Base-by-base conservation (phyloP, 495 filamentous ascomycete genomes). In the Aspergillus campestris region DNA sequence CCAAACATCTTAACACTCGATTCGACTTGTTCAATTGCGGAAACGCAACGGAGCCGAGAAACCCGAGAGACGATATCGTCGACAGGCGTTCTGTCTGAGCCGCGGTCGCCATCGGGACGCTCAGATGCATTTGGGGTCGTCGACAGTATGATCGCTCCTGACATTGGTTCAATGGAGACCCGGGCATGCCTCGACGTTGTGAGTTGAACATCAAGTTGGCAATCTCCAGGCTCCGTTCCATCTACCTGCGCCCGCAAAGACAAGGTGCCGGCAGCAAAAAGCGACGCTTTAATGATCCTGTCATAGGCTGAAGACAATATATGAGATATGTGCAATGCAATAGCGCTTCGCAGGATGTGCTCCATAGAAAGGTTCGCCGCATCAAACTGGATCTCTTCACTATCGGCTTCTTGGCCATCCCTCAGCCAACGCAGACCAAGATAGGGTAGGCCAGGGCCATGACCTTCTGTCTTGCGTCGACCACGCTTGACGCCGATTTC, bases 381-480 rank as follows among this genome's bases (percentile, higher is more conserved):
- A 59, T 94, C 73, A 34, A 95, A 72, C 1, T 73, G 59, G 35
- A 96, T 74, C 18, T 76, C 63, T 27, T 69, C 61, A 47, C 83
- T 80, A 47, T 76, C 74, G 36, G 87, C 77, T 55, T 91, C 84
- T 40, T 82, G 78, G 12, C 80, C 79, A 50, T 87, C 81, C 34
- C 89, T 79, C 57, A 95, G 87, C 92, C 92, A 97, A 44, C 87
- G 79, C 34, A 92, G 58, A 12, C 67, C 75, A 27, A 97, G 60
- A 27, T 57, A 58, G n/a, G 79, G 61, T n/a, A 69, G 59, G 10
- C 54, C 44, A 30, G 58, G 49, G 15, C 45, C 56, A 7, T 14
- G 7, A 31, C 43, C 31, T 24, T 35, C 41, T 13, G 31, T 38
- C 56, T 60, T 41, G 62, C 65, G 49, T 52, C 61, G 78, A 34